These are phyloP conservation scores for Volvariella surrecta DNA, from an alignment of 1,284 basidiomycete genomes.

Conservation along the genomic window DNA sequence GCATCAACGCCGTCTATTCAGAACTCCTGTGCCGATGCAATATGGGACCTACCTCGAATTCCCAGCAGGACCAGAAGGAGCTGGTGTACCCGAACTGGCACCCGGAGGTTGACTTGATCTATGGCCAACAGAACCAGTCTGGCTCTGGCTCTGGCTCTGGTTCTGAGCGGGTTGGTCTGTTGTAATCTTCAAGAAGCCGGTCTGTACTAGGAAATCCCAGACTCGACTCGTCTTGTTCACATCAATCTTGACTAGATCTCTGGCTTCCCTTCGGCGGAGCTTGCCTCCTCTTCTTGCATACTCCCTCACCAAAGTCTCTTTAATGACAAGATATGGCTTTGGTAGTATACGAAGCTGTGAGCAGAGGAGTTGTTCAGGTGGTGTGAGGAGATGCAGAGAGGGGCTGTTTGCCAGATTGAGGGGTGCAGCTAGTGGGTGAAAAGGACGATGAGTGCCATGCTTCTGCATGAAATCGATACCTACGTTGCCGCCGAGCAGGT, in stretches of 20 bases:
- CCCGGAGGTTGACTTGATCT: no score
- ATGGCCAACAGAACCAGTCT: no score
- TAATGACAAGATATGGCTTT: slow-evolving; percentile 88
- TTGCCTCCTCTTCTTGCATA: slow-evolving; percentile 85
- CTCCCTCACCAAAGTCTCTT: slow-evolving; percentile 86
- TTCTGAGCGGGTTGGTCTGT: slow-evolving; percentile 24
- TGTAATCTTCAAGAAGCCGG: slow-evolving; percentile 63
- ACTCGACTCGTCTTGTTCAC: slow-evolving; percentile 87
- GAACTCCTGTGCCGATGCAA: no score
- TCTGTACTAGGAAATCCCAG: slow-evolving; percentile 83
- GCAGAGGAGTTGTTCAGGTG: slow-evolving; percentile 84
- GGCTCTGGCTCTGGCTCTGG: no score
- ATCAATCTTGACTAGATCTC: slow-evolving; percentile 86
- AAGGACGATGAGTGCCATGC: neutral
- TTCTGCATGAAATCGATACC: slow-evolving; percentile 9
- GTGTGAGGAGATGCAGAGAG: slow-evolving; percentile 79
- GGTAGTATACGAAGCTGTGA: slow-evolving; percentile 83
- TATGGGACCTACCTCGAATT: no score
- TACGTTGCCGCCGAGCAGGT: slow-evolving; percentile 20
- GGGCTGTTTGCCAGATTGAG: slow-evolving; percentile 84
- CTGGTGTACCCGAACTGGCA: no score
- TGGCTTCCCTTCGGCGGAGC: slow-evolving; percentile 76
- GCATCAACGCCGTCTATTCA: no score
- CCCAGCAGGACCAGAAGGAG: no score
- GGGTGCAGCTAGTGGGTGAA: slow-evolving; percentile 54